These are phyloP conservation scores for Kwoniella heveanensis DNA, from an alignment of 768 basidiomycete species.

Conservation along the genomic window DNA sequence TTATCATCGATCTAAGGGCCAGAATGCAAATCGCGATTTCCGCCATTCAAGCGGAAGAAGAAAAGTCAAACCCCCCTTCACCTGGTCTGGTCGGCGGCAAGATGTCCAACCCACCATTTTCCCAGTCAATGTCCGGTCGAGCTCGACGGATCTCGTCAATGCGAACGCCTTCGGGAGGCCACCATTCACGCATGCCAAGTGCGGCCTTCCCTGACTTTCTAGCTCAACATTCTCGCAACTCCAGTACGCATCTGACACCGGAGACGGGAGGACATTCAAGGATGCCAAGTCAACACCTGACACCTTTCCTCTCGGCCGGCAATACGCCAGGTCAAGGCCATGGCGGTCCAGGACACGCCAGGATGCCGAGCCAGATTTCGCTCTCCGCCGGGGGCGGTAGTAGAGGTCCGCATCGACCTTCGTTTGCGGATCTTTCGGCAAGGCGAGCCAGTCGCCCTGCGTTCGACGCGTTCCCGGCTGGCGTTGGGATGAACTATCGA, in stretches of 20 bases:
- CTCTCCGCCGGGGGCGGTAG: constrained; percentile 3
- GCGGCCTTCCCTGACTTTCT: constrained; percentile 10
- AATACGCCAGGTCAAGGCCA: constrained; percentile 1
- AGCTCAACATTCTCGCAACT: neutral
- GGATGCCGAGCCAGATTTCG: constrained; percentile 24
- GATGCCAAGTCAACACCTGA: constrained; percentile 30
- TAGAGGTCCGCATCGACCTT: constrained; percentile 25
- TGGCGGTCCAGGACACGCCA: constrained; percentile 10
- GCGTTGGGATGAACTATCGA: constrained; percentile 22
- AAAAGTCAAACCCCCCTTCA: constrained; percentile 28
- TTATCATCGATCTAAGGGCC: constrained; percentile 32
- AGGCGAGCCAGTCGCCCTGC: constrained; percentile 31
- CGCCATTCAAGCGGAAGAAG: constrained; percentile 15
- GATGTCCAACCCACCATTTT: constrained; percentile 22
- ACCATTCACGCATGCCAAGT: constrained; percentile 17
- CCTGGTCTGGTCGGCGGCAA: constrained; percentile 14
- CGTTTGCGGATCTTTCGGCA: constrained; percentile 38
- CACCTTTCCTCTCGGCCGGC: neutral
- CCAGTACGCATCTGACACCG: neutral
- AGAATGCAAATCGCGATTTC: constrained; percentile 27
- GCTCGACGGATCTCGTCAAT: constrained; percentile 19
- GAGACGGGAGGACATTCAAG: constrained; percentile 10
- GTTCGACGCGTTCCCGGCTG: constrained; percentile 25
- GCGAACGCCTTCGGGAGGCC: constrained; percentile 7
- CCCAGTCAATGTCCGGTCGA: constrained; percentile 17